These are phyloP conservation scores for Hirsutella minnesotensis DNA, from an alignment of 2,329 filamentous ascomycete genomes.

Conservation along the genomic window DNA sequence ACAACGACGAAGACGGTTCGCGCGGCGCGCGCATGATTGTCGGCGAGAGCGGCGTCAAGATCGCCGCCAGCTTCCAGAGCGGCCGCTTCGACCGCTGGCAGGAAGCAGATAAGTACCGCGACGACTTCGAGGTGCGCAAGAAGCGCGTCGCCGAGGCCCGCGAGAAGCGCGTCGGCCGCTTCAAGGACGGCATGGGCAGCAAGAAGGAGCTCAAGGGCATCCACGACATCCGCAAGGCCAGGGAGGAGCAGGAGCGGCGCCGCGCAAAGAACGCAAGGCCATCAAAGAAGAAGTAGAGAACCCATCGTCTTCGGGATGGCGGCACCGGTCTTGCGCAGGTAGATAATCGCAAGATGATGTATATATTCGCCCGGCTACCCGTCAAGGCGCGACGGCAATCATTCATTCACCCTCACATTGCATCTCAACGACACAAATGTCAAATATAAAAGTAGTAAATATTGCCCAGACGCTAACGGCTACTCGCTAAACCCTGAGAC, in stretches of 20 bases:
- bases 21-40: conserved; percentile 60
- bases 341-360: neutral
- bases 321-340: neutral
- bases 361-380: too few species aligned
- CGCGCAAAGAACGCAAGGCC: conserved; percentile 84
- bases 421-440: too few species aligned
- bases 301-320: too few species aligned
- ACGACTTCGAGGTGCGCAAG: conserved; percentile 84
- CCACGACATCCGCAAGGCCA: conserved; percentile 74
- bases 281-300: conserved; percentile 38
- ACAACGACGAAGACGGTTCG: conserved; percentile 90
- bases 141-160: conserved; percentile 79
- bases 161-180: conserved; percentile 69
- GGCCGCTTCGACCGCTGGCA: conserved; percentile 92
- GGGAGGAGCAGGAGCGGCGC: conserved; percentile 64
- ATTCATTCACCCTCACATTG: too few species aligned
- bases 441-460: too few species aligned
- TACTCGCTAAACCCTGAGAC: too few species aligned
- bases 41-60: conserved; percentile 91
- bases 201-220: conserved; percentile 67
- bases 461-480: too few species aligned
- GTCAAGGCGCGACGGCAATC: too few species aligned
- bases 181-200: conserved; percentile 61
- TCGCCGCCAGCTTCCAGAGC: conserved; percentile 84
- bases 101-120: conserved; percentile 80